These are phyloP conservation scores for Calonectria pseudoturangicola DNA, from an alignment of 2,329 filamentous ascomycete species.

Conservation along the genomic window DNA sequence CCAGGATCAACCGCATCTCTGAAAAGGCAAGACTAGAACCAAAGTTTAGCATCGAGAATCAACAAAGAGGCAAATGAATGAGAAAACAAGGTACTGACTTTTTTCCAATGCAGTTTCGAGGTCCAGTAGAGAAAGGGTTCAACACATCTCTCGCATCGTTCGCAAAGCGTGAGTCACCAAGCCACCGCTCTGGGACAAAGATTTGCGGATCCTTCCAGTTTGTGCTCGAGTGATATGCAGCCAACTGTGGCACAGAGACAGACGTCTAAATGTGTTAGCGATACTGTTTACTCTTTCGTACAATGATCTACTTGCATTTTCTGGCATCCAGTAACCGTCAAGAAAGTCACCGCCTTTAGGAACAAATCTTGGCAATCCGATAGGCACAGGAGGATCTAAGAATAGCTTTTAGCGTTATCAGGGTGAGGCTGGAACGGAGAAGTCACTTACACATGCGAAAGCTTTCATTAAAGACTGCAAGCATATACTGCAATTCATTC, in stretches of 20 bases:
- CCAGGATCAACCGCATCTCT: constrained; percentile 3
- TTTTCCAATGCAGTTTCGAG: constrained; percentile 22
- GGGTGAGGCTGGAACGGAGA: fast-evolving
- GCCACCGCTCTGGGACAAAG: not conserved
- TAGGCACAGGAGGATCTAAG: not conserved
- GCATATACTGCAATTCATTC: not conserved
- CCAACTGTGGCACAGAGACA: not conserved
- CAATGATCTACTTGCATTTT: not conserved
- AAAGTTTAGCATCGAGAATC: not conserved
- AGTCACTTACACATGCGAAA: not conserved
- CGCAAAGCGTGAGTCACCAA: not conserved
- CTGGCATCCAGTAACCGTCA: not conserved
- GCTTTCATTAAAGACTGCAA: not conserved
- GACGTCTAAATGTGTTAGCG: not conserved
- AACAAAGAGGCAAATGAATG: not conserved
- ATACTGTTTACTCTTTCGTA: too few relatives aligned
- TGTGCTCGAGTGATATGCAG: not conserved
- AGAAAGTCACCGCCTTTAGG: not conserved
- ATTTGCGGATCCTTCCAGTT: not conserved
- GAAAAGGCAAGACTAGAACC: not conserved
- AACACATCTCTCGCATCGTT: not conserved
- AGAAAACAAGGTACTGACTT: not conserved
- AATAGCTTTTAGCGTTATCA: not conserved
- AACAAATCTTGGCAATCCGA: not conserved
- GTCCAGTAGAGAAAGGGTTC: constrained; percentile 6